Evolutionary conservation across 2,329 filamentous ascomycete genomes (phyloP), one percentile per base, ranked within the genome.

Genomic region (Apiospora hydei): DNA sequence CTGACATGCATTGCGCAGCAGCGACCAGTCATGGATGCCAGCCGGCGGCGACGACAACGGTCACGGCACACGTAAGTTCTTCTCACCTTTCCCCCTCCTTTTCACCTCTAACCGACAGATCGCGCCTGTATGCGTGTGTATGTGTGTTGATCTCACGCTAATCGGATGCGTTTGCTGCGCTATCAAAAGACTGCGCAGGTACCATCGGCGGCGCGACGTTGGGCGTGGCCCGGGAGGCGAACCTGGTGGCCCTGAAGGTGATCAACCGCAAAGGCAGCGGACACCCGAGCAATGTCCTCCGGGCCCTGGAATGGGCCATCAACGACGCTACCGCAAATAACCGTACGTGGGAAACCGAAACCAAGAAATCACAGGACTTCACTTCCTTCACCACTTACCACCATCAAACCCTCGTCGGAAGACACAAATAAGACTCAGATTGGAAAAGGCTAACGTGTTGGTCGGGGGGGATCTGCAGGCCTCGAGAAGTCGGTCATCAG

Each of bases 211-310:
- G 72, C 0, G 69, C 69, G 4, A 73, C 74, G 10, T 74, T 74
- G 34, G 76, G 76, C 24, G 73, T 77, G 10, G 75, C 76, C 38
- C 75, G 76, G 72, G 75, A 76, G 70, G 70, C 75, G 1, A 74
- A 73, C 14, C 24, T 77, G 14, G 70, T 75, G 18, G 84, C 81
- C 64, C 83, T 87, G 77, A 86, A 86, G 80, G 84, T 86, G 7
- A 81, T 86, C 41, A 77, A 81, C 74, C 71, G 80, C 67, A 61
- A 75, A 43, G 82, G 84, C 72, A 79, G 77, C 26, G 82, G 83
- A 51, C 81, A 79, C 51, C 61, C 75, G 38, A 82, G 80, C 57
- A 80, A 81, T 24, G 76, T 85, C 64, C 80, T 86, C 26, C 77
- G 78, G 3, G 85, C 83, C 5, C 78, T 85, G 73, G 71, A 30